phyloP scores from a whole-genome alignment of 2,329 filamentous ascomycete genomes.

The Westerdykella ornata region DNA sequence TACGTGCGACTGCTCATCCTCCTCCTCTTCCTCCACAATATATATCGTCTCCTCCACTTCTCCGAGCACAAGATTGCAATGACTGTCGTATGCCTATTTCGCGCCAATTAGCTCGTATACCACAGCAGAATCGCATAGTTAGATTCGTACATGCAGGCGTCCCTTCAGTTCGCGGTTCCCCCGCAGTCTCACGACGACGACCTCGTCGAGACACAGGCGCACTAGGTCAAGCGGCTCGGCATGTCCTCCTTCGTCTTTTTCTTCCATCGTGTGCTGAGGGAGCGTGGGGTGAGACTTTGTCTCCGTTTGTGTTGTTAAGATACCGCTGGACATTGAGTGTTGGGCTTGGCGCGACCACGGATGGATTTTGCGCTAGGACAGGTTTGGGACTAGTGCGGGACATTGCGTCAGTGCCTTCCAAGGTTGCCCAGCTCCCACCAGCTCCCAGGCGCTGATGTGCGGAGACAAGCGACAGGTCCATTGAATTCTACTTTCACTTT shows the following conservation, averaged over 20 bases:
- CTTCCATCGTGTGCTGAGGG: conserved; percentile 60
- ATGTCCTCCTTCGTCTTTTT: conserved; percentile 64
- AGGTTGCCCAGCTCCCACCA: background rate
- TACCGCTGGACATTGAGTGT: background rate
- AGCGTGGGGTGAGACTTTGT: background rate
- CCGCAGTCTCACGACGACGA: conserved; percentile 93
- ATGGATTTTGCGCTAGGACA: conserved; percentile 1
- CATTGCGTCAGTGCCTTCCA: background rate
- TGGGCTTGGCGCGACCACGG: background rate
- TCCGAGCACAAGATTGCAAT: conserved; percentile 93
- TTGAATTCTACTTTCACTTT: background rate
- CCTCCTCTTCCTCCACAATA: conserved; percentile 79
- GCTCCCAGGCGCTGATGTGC: background rate
- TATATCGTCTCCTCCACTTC: conserved; percentile 98
- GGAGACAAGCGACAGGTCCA: background rate
- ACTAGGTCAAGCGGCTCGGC: conserved; percentile 95
- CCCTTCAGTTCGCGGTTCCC: conserved; percentile 95
- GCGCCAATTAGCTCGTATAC: conserved; percentile 9
- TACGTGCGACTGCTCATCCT: conserved; percentile 54
- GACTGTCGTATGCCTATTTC: conserved; percentile 86
- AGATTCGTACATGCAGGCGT: conserved; percentile 68
- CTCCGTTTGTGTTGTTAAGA: background rate
- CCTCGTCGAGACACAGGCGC: conserved; percentile 86
- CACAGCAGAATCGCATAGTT: conserved; percentile 12
- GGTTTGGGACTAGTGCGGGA: background rate